Percentiles rank a stretch among this genome's conserved stretches.
Conservation (phyloP, 2,329 filamentous ascomycete genomes). For the Elsinoe necatrix region DNA sequence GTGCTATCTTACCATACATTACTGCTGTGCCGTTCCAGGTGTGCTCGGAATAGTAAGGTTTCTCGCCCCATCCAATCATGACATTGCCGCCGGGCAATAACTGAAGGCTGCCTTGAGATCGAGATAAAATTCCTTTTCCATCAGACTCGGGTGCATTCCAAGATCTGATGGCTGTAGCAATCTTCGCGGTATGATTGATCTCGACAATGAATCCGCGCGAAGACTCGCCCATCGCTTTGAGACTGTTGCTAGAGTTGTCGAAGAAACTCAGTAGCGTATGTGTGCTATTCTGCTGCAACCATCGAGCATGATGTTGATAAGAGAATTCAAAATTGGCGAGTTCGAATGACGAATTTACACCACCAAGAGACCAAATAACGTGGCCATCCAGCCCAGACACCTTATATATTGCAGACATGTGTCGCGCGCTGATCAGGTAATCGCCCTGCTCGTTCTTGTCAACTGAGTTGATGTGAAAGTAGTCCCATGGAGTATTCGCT, state of each 20-base stretch:
- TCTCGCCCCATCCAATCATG: conserved; percentile 47
- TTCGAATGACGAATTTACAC: conserved; percentile 17
- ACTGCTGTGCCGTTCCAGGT: conserved; percentile 38
- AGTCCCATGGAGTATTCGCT: conserved; percentile 40
- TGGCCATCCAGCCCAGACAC: conserved; percentile 40
- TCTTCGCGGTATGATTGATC: conserved; percentile 20
- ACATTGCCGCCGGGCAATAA: conserved; percentile 43
- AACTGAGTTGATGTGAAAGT: conserved; percentile 48
- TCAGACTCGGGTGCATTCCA: conserved; percentile 19
- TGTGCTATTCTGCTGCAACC: conserved; percentile 32
- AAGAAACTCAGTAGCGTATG: conserved; percentile 44
- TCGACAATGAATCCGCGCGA: conserved; percentile 23
- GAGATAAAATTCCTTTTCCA: conserved; percentile 32
- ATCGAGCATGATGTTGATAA: conserved; percentile 45
- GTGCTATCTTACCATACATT: conserved; percentile 41
- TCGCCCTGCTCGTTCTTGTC: conserved; percentile 43
- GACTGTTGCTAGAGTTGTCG: conserved; percentile 38
- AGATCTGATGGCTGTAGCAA: conserved; percentile 19
- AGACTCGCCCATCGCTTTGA: conserved; percentile 16
- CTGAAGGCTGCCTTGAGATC: conserved; percentile 45
- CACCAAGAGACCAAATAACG: conserved; percentile 42
- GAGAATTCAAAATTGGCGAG: conserved; percentile 30
- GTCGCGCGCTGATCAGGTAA: conserved; percentile 46
- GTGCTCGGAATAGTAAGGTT: conserved; percentile 31
- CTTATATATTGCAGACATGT: conserved; percentile 39